Evolutionary conservation across 768 basidiomycete genomes (phyloP), one percentile per base, ranked within the genome.

Genomic region (Termitomyces sp.): DNA sequence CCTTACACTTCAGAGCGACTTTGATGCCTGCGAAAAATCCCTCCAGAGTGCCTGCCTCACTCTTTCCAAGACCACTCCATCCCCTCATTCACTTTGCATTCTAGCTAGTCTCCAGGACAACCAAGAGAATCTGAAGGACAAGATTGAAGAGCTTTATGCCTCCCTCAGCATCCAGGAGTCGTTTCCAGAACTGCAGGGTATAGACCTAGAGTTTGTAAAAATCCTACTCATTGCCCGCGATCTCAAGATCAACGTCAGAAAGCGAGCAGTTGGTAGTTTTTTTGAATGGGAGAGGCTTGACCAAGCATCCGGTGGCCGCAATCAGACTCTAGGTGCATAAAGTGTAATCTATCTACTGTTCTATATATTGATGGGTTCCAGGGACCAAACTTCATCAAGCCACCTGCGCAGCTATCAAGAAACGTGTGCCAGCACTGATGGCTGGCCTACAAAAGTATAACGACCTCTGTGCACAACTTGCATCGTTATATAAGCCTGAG

Each of bases 331-430:
- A 4, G 36, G 36, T 37, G 36, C n/a, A n/a, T n/a, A n/a, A n/a
- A n/a, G n/a, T n/a, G n/a, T n/a, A n/a, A n/a, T n/a, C n/a, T n/a
- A n/a, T n/a, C n/a, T 40, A 1, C 16, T 14, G n/a, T 49, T 75
- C 9, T 54, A 10, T 20, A 18, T 5, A 7, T 20, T 4, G n/a
- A n/a, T n/a, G n/a, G n/a, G 2, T 24, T 33, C n/a, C 42, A 73
- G 71, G 73, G 6, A 74, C 72, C 1, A 71, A 73, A 36, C 57
- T 71, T 2, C 72, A 75, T 59, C 74, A 75, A 57, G 55, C 62
- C 5, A 74, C 73, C 1, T 55, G 70, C 4, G 65, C 65, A 27
- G 65, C 69, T 1, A 76, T 78, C 16, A 32, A 62, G 0, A 70
- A 68, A 48, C 65, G 71, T 5, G 63, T 61, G 12, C 74, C 72